Base-by-base conservation (phyloP, 805 yeast genomes). In the Wickerhamiella slavikovae region DNA sequence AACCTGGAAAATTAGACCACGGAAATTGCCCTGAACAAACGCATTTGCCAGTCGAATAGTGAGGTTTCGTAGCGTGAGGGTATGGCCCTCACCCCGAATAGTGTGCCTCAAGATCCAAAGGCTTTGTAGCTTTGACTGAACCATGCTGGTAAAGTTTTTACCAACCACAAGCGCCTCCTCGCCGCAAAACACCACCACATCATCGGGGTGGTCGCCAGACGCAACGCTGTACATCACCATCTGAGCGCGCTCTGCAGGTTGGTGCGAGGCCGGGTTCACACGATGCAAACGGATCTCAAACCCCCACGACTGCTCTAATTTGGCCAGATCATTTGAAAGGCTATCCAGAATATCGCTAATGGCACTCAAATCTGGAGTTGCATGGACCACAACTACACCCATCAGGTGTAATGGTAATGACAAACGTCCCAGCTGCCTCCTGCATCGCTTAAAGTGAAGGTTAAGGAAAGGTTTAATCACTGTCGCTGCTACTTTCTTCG, bases 71-170 rank as follows among this genome's bases (percentile, higher is more conserved):
- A 75, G 42, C 35, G 65, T 64, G 43, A 71, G 77, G 4, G 66
- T 64, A 30, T 62, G 62, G 0, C 92, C 92, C 35, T 75, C 83
- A 1, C 85, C 89, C 41, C 67, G 64, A 29, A 76, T 61, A 7
- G 64, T 56, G 47, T 78, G 92, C 35, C 78, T 56, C 25, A 66
- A 58, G 0, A 58, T 51, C 92, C 92, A 78, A 29, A 72, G 45
- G 37, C 77, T 66, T 44, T 69, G 74, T 31, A 78, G 48, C 41
- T 74, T 72, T 19, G 60, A 60, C 14, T 55, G 55, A 2, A 72
- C 46, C 25, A 77, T 58, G 22, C 48, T 44, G 29, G 70, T 78
- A 41, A 75, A 63, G 16, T 63, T 57, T 34, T 71, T 77, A 31
- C 60, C 62, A 30, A 66, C 40, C 1, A 71, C 69, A 1, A 65